Percentiles rank a stretch among this genome's conserved stretches.
phyloP scores from a whole-genome alignment of 768 basidiomycete genomes.

The Amylocystis lapponica region DNA sequence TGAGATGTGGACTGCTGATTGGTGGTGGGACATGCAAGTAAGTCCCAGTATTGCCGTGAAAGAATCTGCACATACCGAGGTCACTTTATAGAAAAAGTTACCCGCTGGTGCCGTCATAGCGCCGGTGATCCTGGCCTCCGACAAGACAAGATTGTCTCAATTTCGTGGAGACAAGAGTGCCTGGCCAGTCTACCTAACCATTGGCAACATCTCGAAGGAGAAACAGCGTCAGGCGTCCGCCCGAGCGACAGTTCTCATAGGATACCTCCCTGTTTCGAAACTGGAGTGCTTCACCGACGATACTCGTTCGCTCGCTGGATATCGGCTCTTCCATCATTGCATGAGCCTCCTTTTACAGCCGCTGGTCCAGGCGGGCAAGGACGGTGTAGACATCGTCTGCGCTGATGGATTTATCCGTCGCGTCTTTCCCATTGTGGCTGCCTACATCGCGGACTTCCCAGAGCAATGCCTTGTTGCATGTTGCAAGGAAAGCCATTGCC shows the following conservation, averaged over 20 bases:
- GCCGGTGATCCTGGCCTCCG: constrained; percentile 40
- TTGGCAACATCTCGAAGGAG: constrained; percentile 24
- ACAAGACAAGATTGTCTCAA: constrained; percentile 38
- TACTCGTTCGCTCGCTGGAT: constrained; percentile 12
- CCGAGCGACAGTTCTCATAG: constrained; percentile 16
- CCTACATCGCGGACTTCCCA: constrained; percentile 36
- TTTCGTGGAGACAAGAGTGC: constrained; percentile 34
- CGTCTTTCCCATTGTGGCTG: constrained; percentile 35
- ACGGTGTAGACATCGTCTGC: constrained; percentile 29
- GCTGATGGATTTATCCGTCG: constrained; percentile 30
- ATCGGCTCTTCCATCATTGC: constrained; percentile 33
- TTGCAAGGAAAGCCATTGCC: constrained; percentile 20
- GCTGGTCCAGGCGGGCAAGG: constrained; percentile 22
- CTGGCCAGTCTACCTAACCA: constrained; percentile 26
- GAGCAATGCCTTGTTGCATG: too few species aligned
- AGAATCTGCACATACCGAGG: too few species aligned
- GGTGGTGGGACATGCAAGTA: too few species aligned
- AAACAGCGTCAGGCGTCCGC: constrained; percentile 13
- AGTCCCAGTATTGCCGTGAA: too few species aligned
- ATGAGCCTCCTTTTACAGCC: constrained; percentile 29
- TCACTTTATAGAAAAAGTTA: constrained; percentile 21
- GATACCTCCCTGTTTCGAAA: constrained; percentile 25
- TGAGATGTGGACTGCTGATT: constrained; percentile 20
- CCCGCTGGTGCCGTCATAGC: constrained; percentile 23
- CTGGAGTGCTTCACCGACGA: constrained; percentile 16